Percentiles rank a stretch among this genome's conserved stretches.
Conservation (phyloP, 768 basidiomycete genomes). For the Ramaria sp. region DNA sequence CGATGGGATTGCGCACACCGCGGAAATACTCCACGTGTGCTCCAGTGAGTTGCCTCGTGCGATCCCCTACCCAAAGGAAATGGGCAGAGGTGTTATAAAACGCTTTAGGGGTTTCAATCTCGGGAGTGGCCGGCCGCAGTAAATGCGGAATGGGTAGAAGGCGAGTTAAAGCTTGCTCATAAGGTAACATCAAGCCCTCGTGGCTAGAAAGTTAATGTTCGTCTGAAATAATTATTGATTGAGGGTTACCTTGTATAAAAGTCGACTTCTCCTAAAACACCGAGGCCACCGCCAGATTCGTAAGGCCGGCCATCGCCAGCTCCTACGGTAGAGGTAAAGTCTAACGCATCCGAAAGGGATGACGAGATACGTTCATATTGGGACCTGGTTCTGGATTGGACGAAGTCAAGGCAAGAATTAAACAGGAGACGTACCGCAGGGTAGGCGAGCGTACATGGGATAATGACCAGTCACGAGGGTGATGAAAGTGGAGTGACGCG, state of each 20-base stretch:
- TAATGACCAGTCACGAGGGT: constrained; percentile 88
- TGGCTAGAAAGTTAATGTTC: constrained; percentile 40
- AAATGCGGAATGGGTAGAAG: constrained; percentile 35
- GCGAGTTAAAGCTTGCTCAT: constrained; percentile 87
- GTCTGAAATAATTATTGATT: background rate
- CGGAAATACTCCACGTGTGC: constrained; percentile 95
- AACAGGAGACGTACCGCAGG: constrained; percentile 42
- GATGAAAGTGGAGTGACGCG: constrained; percentile 62
- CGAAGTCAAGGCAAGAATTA: background rate
- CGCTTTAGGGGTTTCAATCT: constrained; percentile 22
- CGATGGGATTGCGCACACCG: constrained; percentile 87
- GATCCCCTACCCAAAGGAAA: constrained; percentile 96
- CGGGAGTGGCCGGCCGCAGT: constrained; percentile 20
- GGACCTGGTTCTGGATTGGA: constrained; percentile 28
- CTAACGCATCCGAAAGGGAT: constrained; percentile 81
- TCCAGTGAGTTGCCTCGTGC: constrained; percentile 83
- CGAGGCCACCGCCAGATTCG: constrained; percentile 60
- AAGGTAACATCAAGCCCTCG: constrained; percentile 87
- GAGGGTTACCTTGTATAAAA: constrained; percentile 73
- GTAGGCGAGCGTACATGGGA: constrained; percentile 80
- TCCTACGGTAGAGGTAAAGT: constrained; percentile 87
- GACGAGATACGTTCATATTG: constrained; percentile 84
- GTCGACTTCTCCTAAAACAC: constrained; percentile 79
- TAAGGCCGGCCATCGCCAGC: constrained; percentile 48
- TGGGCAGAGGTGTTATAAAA: constrained; percentile 90